A percentile compares a stretch with the other conserved stretches of the same genome.
These are phyloP conservation scores for Gonapodya sp. DNA, from an alignment of 192 early-diverging fungal species.

Conservation along the genomic window DNA sequence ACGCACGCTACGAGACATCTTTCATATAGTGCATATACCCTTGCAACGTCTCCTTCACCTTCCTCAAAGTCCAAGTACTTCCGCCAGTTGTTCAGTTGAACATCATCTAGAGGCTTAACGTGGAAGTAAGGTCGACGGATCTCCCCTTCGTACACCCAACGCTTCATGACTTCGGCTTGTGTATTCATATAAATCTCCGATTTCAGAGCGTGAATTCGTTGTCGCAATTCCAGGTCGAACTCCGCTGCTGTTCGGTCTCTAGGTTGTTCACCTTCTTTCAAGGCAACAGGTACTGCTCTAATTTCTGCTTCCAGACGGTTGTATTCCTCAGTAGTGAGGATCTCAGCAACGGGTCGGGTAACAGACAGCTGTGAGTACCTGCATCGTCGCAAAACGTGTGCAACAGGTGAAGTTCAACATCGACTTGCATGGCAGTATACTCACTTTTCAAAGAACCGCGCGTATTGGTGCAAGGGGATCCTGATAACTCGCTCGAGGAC, in stretches of 20 bases:
- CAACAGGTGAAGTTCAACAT: neutral
- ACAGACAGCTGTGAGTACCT: conserved; percentile 46
- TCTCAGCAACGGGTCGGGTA: conserved; percentile 41
- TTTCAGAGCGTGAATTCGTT: conserved; percentile 45
- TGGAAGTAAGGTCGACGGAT: conserved; percentile 74
- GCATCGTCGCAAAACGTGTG: neutral
- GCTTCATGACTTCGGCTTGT: conserved; percentile 56
- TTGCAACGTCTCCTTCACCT: conserved; percentile 34
- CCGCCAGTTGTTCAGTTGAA: conserved; percentile 59
- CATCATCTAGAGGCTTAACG: conserved; percentile 63
- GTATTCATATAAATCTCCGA: conserved; percentile 49
- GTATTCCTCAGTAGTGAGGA: conserved; percentile 38
- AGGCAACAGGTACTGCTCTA: conserved; percentile 13
- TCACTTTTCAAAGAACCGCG: conserved; percentile 60
- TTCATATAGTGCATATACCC: conserved; percentile 58
- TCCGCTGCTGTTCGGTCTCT: conserved; percentile 34
- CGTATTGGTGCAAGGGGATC: conserved; percentile 67
- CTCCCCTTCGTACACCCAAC: conserved; percentile 67
- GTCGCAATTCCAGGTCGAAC: conserved; percentile 41
- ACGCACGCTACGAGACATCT: conserved; percentile 66
- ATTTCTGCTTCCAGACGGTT: conserved; percentile 26
- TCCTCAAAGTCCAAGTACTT: conserved; percentile 68
- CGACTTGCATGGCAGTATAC: neutral
- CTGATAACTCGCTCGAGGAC: conserved; percentile 53
- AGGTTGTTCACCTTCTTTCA: conserved; percentile 12